Percentiles rank a stretch among this genome's conserved stretches.
Evolutionary conservation across 2,329 filamentous ascomycete genomes (phyloP).

Genomic region (Blastomyces emzantsi): DNA sequence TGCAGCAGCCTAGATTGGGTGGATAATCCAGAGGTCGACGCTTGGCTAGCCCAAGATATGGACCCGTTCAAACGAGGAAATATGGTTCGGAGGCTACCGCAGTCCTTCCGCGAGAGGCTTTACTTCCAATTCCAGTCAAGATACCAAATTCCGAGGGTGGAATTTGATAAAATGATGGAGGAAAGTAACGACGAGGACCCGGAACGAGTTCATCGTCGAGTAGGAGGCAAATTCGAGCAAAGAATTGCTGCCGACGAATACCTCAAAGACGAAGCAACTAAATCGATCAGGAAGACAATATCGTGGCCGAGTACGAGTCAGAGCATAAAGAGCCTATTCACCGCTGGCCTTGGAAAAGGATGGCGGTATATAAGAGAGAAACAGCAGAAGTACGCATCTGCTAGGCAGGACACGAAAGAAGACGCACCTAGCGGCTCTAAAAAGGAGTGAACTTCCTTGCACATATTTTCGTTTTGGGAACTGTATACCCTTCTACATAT

Average conservation of each 20-base stretch:
- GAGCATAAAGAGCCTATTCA: constrained; percentile 73
- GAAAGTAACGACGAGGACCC: constrained; percentile 59
- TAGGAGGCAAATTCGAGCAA: constrained; percentile 77
- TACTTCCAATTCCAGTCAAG: constrained; percentile 95
- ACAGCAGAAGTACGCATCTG: constrained; percentile 50
- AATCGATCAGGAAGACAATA: constrained; percentile 78
- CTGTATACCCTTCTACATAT: neutral
- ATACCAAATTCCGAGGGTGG: constrained; percentile 70
- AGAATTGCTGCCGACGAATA: constrained; percentile 66
- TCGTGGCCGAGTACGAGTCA: constrained; percentile 87
- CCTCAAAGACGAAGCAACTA: constrained; percentile 60
- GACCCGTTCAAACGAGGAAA: constrained; percentile 82
- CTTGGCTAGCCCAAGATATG: constrained; percentile 78
- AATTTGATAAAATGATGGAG: constrained; percentile 79
- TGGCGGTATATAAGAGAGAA: constrained; percentile 78
- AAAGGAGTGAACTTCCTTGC: constrained; percentile 7
- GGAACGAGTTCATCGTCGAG: constrained; percentile 58
- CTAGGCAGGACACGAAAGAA: constrained; percentile 18
- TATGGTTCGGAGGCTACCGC: constrained; percentile 88
- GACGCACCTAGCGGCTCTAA: constrained; percentile 2
- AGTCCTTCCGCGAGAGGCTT: constrained; percentile 74
- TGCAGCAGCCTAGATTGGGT: constrained; percentile 54
- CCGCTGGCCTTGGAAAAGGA: constrained; percentile 61
- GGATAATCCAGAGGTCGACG: constrained; percentile 53
- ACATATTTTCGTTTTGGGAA: neutral